Evolutionary conservation across 106 monocot species (phyloP).

Genomic region (Phalaenopsis equestris): DNA sequence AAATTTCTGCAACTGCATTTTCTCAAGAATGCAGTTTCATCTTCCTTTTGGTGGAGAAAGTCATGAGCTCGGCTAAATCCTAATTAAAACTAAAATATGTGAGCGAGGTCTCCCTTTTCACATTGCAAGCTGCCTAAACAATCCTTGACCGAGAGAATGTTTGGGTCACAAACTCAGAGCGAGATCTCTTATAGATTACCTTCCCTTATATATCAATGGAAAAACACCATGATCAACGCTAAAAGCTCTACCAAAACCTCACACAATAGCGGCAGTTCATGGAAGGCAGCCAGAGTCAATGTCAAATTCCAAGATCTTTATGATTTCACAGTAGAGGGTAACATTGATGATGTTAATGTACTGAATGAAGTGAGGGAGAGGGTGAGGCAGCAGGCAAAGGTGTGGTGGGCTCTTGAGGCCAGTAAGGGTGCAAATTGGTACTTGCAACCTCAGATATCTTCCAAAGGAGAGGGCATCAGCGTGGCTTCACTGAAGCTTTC

Average conservation of each 20-base stretch:
- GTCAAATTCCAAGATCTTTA: conserved; percentile 99
- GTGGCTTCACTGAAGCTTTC: conserved; percentile 60
- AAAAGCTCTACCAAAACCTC: conserved; percentile 16
- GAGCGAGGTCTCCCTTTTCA: background rate
- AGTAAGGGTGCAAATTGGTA: conserved; percentile 93
- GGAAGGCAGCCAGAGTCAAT: conserved; percentile 25
- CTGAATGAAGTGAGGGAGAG: conserved; percentile 95
- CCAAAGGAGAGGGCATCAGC: conserved; percentile 49
- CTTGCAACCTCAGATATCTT: conserved; percentile 57
- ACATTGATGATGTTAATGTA: conserved; percentile 91
- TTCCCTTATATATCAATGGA: conserved; percentile 28
- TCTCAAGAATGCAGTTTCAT: background rate
- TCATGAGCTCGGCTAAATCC: background rate
- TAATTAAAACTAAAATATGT: background rate
- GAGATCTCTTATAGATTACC: conserved; percentile 29
- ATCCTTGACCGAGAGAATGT: conserved; percentile 25
- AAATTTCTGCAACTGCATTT: background rate
- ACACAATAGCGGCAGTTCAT: conserved; percentile 5
- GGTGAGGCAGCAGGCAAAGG: conserved; percentile 70
- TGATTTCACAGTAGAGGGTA: conserved; percentile 80
- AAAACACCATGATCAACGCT: conserved; percentile 13
- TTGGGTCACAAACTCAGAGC: conserved; percentile 38
- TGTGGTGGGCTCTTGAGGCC: conserved; percentile 87
- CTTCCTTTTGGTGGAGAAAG: background rate
- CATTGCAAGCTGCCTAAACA: background rate